Evolutionary conservation across 768 basidiomycete genomes (phyloP).

Genomic region (Termitomyces sp.): DNA sequence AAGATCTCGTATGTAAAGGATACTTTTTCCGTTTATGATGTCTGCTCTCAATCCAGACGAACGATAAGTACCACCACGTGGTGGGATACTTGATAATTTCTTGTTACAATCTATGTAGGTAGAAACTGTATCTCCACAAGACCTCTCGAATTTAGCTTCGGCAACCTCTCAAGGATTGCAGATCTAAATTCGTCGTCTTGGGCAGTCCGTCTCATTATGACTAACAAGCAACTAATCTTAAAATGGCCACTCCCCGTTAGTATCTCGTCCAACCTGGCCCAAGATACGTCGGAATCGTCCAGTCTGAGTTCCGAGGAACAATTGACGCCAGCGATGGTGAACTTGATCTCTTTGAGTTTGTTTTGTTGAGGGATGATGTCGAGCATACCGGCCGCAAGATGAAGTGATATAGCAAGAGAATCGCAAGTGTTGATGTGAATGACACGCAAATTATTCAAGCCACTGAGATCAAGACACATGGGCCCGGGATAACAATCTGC

Average conservation of each 20-base stretch:
- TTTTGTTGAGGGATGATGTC: constrained; percentile 1
- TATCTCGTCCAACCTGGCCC: background rate
- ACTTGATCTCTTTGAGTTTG: background rate
- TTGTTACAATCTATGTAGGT: no score
- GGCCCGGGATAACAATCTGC: background rate
- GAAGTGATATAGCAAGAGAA: background rate
- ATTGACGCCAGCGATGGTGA: background rate
- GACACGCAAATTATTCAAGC: background rate
- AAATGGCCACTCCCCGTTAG: background rate
- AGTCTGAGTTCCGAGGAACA: background rate
- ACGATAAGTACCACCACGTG: no score
- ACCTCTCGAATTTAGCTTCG: background rate
- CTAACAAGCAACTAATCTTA: background rate
- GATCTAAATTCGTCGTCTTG: background rate
- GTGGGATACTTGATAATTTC: no score
- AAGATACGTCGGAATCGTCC: background rate
- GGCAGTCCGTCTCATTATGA: background rate
- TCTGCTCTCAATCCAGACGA: no score
- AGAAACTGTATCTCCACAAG: background rate
- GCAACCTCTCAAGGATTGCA: background rate
- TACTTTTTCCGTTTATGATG: no score
- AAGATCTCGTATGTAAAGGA: background rate
- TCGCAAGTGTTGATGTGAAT: background rate
- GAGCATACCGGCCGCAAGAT: background rate
- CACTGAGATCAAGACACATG: background rate